phyloP scores from a whole-genome alignment of 495 filamentous ascomycete genomes.

The Aspergillus conjunctus region DNA sequence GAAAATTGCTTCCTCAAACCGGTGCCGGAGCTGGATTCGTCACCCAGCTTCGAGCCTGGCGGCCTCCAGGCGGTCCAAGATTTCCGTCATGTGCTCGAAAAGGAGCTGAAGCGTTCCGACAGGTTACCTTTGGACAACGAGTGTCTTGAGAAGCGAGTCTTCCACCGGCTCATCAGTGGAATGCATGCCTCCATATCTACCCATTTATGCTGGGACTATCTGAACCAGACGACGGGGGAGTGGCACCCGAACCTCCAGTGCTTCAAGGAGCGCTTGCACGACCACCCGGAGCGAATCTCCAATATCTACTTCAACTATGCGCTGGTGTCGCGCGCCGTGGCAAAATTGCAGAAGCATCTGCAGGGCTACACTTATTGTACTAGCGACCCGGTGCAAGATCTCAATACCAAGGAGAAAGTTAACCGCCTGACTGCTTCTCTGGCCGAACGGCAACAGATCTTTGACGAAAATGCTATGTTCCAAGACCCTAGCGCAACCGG shows the following conservation, averaged over 20 bases:
- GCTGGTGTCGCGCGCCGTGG: conserved; percentile 82
- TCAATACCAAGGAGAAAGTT: conserved; percentile 76
- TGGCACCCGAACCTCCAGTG: conserved; percentile 93
- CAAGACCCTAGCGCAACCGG: conserved; percentile 62
- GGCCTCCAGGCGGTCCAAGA: conserved; percentile 71
- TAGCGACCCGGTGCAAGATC: conserved; percentile 78
- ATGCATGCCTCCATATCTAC: conserved; percentile 98
- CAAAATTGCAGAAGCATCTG: conserved; percentile 86
- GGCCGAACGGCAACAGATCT: conserved; percentile 72
- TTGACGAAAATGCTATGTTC: conserved; percentile 96
- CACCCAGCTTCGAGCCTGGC: conserved; percentile 28
- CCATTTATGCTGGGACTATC: conserved; percentile 93
- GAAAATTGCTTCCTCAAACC: conserved; percentile 94
- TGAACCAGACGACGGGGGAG: conserved; percentile 91
- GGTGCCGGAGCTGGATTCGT: conserved; percentile 44
- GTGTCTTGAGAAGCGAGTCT: conserved; percentile 96
- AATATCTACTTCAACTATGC: conserved; percentile 99
- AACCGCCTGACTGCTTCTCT: conserved; percentile 67
- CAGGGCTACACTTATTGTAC: conserved; percentile 87
- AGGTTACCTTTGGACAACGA: conserved; percentile 79
- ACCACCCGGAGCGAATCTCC: conserved; percentile 85
- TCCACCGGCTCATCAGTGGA: conserved; percentile 89
- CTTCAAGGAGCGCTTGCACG: conserved; percentile 81
- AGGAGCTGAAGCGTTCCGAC: conserved; percentile 67
- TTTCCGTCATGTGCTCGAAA: conserved; percentile 78